These are phyloP conservation scores for Pseudogymnoascus sp. DNA, from an alignment of 2,329 filamentous ascomycete species.

Conservation along the genomic window DNA sequence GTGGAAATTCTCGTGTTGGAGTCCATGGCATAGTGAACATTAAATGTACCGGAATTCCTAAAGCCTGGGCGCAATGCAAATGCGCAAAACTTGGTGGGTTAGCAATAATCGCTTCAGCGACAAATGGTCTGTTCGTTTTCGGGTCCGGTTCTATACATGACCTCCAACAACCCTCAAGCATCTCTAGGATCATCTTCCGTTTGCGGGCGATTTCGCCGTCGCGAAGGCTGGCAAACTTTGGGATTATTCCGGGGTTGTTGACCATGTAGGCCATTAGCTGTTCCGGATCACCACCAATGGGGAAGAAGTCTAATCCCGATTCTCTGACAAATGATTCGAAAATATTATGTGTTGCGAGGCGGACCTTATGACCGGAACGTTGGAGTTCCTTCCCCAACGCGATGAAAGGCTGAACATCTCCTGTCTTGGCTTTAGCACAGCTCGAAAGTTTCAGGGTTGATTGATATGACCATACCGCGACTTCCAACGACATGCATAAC, in stretches of 20 bases:
- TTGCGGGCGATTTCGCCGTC: constrained; percentile 35
- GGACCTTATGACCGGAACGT: constrained; percentile 47
- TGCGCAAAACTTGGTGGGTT: constrained; percentile 28
- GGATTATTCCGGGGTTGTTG: constrained; percentile 44
- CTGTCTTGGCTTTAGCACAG: constrained; percentile 36
- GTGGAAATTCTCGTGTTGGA: constrained; percentile 22
- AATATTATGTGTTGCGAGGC: constrained; percentile 49
- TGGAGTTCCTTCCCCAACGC: constrained; percentile 47
- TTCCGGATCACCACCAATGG: constrained; percentile 60
- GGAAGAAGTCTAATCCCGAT: constrained; percentile 52
- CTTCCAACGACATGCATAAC: constrained; percentile 49
- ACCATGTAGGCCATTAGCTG: constrained; percentile 69
- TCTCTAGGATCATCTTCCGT: constrained; percentile 33
- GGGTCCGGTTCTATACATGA: constrained; percentile 34
- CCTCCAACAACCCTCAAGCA: constrained; percentile 35
- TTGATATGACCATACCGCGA: constrained; percentile 23
- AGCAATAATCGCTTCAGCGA: constrained; percentile 27
- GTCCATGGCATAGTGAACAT: constrained; percentile 26
- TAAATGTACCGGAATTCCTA: constrained; percentile 14
- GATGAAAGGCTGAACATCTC: constrained; percentile 54
- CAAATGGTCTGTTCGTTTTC: constrained; percentile 19
- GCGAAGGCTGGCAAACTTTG: constrained; percentile 32
- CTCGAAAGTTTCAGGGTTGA: not conserved
- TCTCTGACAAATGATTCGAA: constrained; percentile 49
- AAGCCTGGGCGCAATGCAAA: constrained; percentile 23